Evolutionary conservation across 2,329 filamentous ascomycete species (phyloP).

Genomic region (Colletotrichum theobromicola): DNA sequence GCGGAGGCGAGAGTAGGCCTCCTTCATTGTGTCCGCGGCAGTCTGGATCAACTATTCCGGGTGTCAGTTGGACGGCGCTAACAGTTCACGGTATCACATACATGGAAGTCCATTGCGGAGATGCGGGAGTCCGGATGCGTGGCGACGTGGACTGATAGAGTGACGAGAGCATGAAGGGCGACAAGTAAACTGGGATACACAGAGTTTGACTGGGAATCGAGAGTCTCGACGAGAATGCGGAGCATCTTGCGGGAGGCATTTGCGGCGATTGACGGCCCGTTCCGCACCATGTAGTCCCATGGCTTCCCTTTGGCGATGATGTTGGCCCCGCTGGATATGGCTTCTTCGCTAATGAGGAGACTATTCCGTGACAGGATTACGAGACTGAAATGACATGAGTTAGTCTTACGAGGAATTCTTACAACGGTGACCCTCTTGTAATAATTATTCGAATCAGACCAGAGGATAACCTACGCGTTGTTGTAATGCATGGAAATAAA

Average conservation of each 20-base stretch:
- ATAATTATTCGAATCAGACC: rapidly evolving
- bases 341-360: conserved; percentile 14
- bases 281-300: conserved; percentile 11
- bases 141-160: background rate
- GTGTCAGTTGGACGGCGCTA: background rate
- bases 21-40: background rate
- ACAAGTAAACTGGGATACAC: background rate
- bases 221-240: background rate
- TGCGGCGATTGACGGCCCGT: conserved; percentile 8
- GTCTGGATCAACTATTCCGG: background rate
- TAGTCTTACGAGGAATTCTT: too few relatives aligned
- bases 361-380: conserved; percentile 9
- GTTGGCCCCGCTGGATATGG: background rate
- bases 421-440: too few relatives aligned
- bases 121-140: conserved; percentile 9
- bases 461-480: background rate
- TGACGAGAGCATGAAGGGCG: background rate
- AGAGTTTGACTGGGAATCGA: conserved; percentile 2
- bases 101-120: conserved; percentile 14
- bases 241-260: conserved; percentile 5
- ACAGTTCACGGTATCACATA: background rate
- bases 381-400: background rate
- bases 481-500: conserved; percentile 15
- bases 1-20: background rate
- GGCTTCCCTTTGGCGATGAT: conserved; percentile 9